Conservation (phyloP, 2,329 filamentous ascomycete genomes). For the Sporothrix luriei region DNA sequence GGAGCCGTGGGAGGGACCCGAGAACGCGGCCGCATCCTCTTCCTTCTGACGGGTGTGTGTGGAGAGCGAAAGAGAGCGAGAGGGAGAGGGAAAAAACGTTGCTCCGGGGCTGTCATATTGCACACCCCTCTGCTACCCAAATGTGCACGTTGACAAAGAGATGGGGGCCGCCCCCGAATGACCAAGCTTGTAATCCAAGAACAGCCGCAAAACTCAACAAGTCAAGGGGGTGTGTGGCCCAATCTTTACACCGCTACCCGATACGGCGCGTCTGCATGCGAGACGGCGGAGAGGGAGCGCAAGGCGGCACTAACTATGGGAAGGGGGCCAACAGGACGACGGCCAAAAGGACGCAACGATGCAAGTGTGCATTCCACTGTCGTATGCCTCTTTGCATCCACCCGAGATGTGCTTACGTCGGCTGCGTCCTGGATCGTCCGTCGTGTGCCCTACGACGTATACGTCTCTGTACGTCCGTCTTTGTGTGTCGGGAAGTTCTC, state of each 20-base stretch:
- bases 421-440: neutral
- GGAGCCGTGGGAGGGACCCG: slow-evolving; percentile 18
- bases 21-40: slow-evolving; percentile 23
- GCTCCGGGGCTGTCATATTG: neutral
- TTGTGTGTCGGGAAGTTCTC: neutral
- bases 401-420: neutral
- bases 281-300: neutral
- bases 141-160: neutral
- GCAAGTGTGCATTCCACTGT: neutral
- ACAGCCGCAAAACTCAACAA: neutral
- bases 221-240: too few relatives aligned
- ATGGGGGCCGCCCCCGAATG: neutral
- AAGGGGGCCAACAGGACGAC: neutral
- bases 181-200: too few relatives aligned
- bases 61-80: neutral
- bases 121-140: neutral
- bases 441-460: neutral
- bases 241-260: neutral
- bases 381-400: neutral
- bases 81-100: neutral
- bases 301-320: neutral
- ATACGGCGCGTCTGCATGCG: neutral
- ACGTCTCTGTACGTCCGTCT: neutral
- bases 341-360: neutral
- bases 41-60: neutral